Percentiles rank a stretch among this genome's conserved stretches.
phyloP scores from a whole-genome alignment of 2,329 filamentous ascomycete species.

The Volutella citrinella region DNA sequence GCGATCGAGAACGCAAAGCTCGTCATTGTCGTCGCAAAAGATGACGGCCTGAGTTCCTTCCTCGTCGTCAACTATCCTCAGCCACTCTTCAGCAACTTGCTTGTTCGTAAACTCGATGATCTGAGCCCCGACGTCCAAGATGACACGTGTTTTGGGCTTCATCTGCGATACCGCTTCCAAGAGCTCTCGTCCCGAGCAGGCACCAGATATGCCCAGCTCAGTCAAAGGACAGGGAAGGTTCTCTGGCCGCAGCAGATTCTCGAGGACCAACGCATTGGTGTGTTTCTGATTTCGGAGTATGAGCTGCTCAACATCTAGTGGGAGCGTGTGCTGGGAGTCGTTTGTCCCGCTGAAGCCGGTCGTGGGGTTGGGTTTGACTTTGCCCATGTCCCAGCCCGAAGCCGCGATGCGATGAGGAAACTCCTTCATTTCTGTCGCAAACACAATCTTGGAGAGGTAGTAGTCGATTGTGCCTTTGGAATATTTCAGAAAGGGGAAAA shows the following conservation, averaged over 20 bases:
- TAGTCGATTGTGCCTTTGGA: constrained; percentile 60
- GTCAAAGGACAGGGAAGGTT: constrained; percentile 35
- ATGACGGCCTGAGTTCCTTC: constrained; percentile 37
- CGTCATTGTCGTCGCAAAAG: constrained; percentile 56
- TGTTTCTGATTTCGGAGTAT: constrained; percentile 54
- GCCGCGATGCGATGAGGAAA: constrained; percentile 62
- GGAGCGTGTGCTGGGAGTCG: constrained; percentile 56
- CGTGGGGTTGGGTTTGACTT: constrained; percentile 43
- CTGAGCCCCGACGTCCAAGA: constrained; percentile 70
- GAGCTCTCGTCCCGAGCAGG: constrained; percentile 34
- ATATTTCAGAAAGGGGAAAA: constrained; percentile 53
- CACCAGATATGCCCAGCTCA: neutral
- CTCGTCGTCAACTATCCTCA: constrained; percentile 26
- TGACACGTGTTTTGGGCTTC: constrained; percentile 46
- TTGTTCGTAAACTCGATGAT: constrained; percentile 62
- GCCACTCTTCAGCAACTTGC: constrained; percentile 52
- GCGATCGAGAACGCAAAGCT: constrained; percentile 51
- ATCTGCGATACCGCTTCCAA: constrained; percentile 40
- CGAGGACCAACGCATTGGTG: constrained; percentile 66
- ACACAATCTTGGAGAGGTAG: constrained; percentile 57
- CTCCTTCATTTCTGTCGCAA: constrained; percentile 60
- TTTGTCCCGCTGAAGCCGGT: constrained; percentile 72
- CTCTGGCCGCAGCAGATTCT: constrained; percentile 52
- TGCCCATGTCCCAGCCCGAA: constrained; percentile 65
- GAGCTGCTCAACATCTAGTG: constrained; percentile 51